Percentiles rank a stretch among this genome's conserved stretches.
phyloP scores from a whole-genome alignment of 352 stramenopile genomes.

The Pythium rishiriense region DNA sequence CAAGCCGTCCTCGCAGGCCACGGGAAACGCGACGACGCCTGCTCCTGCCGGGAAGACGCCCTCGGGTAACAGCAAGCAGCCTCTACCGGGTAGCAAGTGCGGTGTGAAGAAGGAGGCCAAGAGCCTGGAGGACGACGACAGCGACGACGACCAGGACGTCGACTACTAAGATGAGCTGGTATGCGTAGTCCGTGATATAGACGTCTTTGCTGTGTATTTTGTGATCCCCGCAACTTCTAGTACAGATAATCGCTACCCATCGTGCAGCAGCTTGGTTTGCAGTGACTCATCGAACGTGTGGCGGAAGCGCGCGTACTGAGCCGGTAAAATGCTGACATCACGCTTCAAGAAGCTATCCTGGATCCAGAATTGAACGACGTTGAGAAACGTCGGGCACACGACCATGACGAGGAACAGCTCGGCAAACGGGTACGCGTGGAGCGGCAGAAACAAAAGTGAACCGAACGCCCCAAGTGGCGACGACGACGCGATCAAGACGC shows the following conservation, averaged over 20 bases:
- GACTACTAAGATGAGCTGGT: too few relatives aligned
- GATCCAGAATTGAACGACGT: slow-evolving; percentile 87
- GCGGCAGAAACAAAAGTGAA: slow-evolving; percentile 61
- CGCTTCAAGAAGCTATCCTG: slow-evolving; percentile 85
- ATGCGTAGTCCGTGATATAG: background rate
- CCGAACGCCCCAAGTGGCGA: slow-evolving; percentile 55
- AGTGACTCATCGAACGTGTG: slow-evolving; percentile 70
- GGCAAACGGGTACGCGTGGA: slow-evolving; percentile 61
- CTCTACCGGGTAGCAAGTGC: slow-evolving; percentile 3
- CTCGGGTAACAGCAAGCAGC: background rate
- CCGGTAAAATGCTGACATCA: slow-evolving; percentile 60
- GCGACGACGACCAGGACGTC: background rate
- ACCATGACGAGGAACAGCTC: slow-evolving; percentile 82
- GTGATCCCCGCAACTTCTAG: background rate
- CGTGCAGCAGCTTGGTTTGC: slow-evolving; percentile 61
- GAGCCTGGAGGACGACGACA: slow-evolving; percentile 6
- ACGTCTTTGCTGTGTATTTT: background rate
- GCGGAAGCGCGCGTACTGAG: slow-evolving; percentile 58
- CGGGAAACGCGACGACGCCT: background rate
- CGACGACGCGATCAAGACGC: slow-evolving; percentile 57
- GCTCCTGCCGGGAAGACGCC: background rate
- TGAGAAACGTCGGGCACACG: slow-evolving; percentile 82
- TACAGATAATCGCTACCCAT: slow-evolving; percentile 15
- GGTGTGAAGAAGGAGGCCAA: slow-evolving; percentile 13
- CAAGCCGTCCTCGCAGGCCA: background rate